Evolutionary conservation across 495 filamentous ascomycete species (phyloP).

Genomic region (Penicillium pancosmium): DNA sequence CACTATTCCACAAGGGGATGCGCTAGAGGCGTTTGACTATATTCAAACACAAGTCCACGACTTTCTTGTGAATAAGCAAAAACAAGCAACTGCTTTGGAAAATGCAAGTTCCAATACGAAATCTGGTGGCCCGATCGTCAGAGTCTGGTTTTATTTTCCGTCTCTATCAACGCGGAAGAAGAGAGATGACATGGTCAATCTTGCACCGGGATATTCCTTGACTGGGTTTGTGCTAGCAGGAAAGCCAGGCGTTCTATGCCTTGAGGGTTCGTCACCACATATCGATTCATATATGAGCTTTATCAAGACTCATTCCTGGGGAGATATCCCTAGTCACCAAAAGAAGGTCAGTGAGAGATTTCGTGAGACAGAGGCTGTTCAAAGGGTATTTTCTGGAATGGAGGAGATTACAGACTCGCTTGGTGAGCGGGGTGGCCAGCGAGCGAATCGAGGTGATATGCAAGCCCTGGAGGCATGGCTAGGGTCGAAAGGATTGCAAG

Average conservation of each 20-base stretch:
- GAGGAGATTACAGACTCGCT: conserved; percentile 46
- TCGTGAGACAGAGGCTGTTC: conserved; percentile 33
- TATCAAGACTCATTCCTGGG: conserved; percentile 49
- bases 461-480: conserved; percentile 48
- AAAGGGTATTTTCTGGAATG: conserved; percentile 40
- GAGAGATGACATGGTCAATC: conserved; percentile 42
- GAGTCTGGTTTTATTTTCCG: conserved; percentile 49
- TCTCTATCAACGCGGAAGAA: conserved; percentile 43
- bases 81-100: background rate
- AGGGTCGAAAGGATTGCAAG: conserved; percentile 29
- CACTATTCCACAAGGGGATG: conserved; percentile 34
- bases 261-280: conserved; percentile 36
- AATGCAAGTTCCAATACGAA: background rate
- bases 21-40: conserved; percentile 38
- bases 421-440: conserved; percentile 40
- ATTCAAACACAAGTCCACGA: conserved; percentile 29
- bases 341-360: conserved; percentile 48
- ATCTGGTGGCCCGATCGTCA: conserved; percentile 24
- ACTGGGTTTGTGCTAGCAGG: conserved; percentile 46
- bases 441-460: conserved; percentile 50
- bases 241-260: conserved; percentile 44
- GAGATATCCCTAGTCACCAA: conserved; percentile 46
- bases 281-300: conserved; percentile 47
- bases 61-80: conserved; percentile 33
- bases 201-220: conserved; percentile 36